Evolutionary conservation across 495 filamentous ascomycete species (phyloP), one percentile per base, ranked within the genome.

Genomic region (Xylaria scruposa): DNA sequence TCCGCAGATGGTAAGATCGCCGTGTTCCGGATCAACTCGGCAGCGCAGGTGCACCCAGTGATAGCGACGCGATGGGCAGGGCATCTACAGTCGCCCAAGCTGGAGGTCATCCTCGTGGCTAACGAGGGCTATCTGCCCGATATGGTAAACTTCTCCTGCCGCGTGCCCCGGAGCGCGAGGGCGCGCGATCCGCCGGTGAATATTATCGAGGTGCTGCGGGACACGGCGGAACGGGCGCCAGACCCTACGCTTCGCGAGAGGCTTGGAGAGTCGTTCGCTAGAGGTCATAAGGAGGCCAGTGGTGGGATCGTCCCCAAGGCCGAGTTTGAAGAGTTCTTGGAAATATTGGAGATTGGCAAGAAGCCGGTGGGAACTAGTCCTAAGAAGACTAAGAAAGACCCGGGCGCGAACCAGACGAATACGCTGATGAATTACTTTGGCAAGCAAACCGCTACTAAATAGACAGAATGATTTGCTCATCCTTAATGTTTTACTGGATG

Each of bases 31-130:
- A 89, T 90, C 72, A 78, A 78, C 36, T 86, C 83, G 49, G 73
- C 78, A 12, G 83, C 85, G 10, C 89, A 90, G 74, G 81, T 90
- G 0, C 89, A 91, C 74, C 86, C 86, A 0, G 81, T 90, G 13
- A 88, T 90, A 69, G 88, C 88, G 31, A 89, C 86, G 7, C 79
- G 88, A 42, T 90, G 89, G 89, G 84, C 87, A 21, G 83, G 84
- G 0, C 78, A 85, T 53, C 79, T 91, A 19, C 78, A 81, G 40
- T 85, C 84, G 31, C 79, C 84, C 53, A 81, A 81, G 42, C 79
- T 90, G 15, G 85, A 90, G 56, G 82, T 90, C 12, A 79, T 91
- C 19, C 76, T 90, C 70, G 86, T 85, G 9, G 89, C 88, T 0
- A 90, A 91, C 67, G 82, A 84, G 31, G 89, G 88, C 12, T 91